Percentiles rank a stretch among this genome's conserved stretches.
These are phyloP conservation scores for Chaetomiaceae sp. DNA, from an alignment of 2,329 filamentous ascomycete species.

Conservation along the genomic window DNA sequence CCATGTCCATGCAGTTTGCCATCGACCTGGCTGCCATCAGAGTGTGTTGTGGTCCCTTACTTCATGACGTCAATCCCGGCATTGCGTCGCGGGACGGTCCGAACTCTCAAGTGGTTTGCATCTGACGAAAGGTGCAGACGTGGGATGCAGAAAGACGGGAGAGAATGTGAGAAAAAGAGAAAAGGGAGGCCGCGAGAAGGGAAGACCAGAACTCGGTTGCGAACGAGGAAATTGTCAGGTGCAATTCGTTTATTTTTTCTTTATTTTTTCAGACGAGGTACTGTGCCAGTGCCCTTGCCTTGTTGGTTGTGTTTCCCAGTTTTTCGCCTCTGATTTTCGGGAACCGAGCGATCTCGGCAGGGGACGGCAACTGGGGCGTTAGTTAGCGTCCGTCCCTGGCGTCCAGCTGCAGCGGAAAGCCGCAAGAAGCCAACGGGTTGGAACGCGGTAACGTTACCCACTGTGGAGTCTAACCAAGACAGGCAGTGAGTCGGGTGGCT, in stretches of 20 bases:
- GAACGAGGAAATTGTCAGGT: too few species aligned
- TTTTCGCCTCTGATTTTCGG: too few species aligned
- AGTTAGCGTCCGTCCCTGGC: background rate
- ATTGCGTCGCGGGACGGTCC: constrained; percentile 12
- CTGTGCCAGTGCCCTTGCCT: too few species aligned
- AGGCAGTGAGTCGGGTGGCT: background rate
- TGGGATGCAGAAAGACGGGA: too few species aligned
- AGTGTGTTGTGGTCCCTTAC: constrained; percentile 16
- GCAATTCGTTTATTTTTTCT: too few species aligned
- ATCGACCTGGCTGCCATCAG: background rate
- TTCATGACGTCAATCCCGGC: constrained; percentile 27
- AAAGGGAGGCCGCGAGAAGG: background rate
- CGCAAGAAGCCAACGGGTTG: background rate
- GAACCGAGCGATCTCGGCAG: constrained; percentile 4
- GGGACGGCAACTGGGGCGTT: background rate
- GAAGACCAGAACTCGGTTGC: too few species aligned
- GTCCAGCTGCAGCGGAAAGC: background rate
- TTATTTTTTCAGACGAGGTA: too few species aligned
- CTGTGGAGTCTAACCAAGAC: background rate
- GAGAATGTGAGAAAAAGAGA: too few species aligned
- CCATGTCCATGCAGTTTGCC: too few species aligned
- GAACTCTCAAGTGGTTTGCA: too few species aligned
- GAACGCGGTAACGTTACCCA: background rate
- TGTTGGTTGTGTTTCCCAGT: too few species aligned
- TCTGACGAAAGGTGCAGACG: too few species aligned